phyloP scores from a whole-genome alignment of 495 filamentous ascomycete genomes.

The Aeminium ludgeri region DNA sequence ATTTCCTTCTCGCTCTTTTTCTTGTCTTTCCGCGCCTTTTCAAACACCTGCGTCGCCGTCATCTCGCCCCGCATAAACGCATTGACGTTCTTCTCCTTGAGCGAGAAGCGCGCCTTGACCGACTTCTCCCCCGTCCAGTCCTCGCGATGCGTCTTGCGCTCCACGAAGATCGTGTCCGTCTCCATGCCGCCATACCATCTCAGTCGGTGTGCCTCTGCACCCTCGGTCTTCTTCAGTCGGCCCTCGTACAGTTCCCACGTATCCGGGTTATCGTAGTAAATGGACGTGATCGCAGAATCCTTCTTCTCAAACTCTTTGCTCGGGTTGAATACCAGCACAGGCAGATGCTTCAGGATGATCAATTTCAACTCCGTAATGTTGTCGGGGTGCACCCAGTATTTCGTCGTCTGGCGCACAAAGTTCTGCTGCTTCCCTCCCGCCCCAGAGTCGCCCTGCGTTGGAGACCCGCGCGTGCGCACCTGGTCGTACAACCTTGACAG shows the following conservation, averaged over 20 bases:
- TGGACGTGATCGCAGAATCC: constrained; percentile 89
- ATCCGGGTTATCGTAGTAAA: constrained; percentile 91
- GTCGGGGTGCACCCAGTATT: constrained; percentile 98
- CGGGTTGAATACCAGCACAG: constrained; percentile 91
- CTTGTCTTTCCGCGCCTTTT: constrained; percentile 79
- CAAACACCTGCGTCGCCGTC: constrained; percentile 68
- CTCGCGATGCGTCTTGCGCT: constrained; percentile 94
- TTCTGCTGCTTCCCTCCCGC: constrained; percentile 88
- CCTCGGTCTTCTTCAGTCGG: constrained; percentile 91
- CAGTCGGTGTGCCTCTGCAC: constrained; percentile 88
- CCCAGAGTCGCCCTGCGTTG: constrained; percentile 74
- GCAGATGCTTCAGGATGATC: constrained; percentile 93
- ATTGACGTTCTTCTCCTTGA: constrained; percentile 97
- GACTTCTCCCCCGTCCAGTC: constrained; percentile 99
- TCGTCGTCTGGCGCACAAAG: constrained; percentile 93
- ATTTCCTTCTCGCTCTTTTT: constrained; percentile 87
- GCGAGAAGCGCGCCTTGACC: constrained; percentile 84
- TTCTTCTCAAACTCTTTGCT: constrained; percentile 86
- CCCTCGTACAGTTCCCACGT: constrained; percentile 89
- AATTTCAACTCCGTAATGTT: constrained; percentile 97
- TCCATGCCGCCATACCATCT: constrained; percentile 98
- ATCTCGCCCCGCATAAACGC: constrained; percentile 66
- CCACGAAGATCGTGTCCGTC: constrained; percentile 84
- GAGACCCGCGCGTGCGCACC: constrained; percentile 81
- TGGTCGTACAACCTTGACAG: constrained; percentile 91